Conservation (phyloP, 2,329 filamentous ascomycete genomes). For the Colletotrichum falcatum region DNA sequence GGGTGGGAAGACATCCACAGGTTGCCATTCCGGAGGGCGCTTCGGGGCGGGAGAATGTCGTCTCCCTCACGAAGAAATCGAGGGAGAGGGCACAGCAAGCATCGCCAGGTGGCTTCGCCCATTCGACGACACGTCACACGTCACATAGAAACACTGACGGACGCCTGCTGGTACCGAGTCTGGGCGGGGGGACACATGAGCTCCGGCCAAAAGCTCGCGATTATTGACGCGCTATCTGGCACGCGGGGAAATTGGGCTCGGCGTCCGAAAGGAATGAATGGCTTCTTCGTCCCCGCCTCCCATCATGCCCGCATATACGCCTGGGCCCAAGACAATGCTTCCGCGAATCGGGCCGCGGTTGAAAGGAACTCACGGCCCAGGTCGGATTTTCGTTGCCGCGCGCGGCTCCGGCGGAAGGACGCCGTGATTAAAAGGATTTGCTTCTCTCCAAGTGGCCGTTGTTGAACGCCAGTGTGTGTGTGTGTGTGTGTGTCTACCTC, state of each 20-base stretch:
- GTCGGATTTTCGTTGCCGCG: no score
- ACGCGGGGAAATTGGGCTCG: slow-evolving; percentile 24
- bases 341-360: not conserved
- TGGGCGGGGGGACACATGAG: not conserved
- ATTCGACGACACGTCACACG: not conserved
- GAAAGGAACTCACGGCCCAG: not conserved
- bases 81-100: not conserved
- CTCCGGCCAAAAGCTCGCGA: no score
- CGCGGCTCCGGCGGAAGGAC: not conserved
- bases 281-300: not conserved
- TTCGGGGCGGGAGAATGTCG: not conserved
- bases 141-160: not conserved
- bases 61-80: no score
- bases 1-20: not conserved
- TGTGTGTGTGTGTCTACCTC: not conserved
- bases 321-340: slow-evolving; percentile 4
- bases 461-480: slow-evolving; percentile 30
- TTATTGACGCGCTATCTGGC: slow-evolving; percentile 1
- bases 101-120: not conserved
- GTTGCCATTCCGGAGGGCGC: slow-evolving; percentile 4
- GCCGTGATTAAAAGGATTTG: slow-evolving; percentile 8
- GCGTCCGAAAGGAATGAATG: not conserved
- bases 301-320: no score
- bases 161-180: not conserved
- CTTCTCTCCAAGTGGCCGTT: slow-evolving; percentile 16